Conservation (phyloP, 495 filamentous ascomycete genomes). For the Podospora didyma region DNA sequence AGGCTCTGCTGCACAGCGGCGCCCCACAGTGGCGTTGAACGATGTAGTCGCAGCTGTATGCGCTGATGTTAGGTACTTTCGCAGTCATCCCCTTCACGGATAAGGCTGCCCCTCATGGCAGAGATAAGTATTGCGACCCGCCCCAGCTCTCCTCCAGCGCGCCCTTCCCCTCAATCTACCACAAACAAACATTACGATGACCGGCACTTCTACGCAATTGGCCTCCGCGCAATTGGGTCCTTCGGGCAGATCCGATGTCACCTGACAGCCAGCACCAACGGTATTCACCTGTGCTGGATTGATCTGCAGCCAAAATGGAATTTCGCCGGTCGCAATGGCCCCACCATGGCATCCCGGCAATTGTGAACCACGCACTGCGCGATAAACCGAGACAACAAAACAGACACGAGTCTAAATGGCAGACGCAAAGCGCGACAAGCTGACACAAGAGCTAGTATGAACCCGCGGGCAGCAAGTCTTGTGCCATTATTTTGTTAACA, state of each 20-base stretch:
- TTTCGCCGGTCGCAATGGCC: not conserved
- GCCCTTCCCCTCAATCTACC: slow-evolving; percentile 1
- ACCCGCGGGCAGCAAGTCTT: not conserved
- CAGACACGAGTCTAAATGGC: not conserved
- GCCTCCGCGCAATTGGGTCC: not conserved
- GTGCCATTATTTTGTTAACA: not conserved
- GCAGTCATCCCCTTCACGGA: not conserved
- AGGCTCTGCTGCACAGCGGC: too few species aligned
- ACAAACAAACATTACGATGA: not conserved
- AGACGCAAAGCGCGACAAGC: slow-evolving; percentile 2
- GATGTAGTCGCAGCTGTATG: too few species aligned
- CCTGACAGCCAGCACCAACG: not conserved
- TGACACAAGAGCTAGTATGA: slow-evolving; percentile 1
- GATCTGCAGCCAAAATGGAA: not conserved
- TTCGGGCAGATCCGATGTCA: not conserved
- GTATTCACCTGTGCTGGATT: not conserved
- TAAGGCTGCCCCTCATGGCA: slow-evolving; percentile 5
- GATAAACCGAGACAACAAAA: not conserved
- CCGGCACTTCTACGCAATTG: too few species aligned
- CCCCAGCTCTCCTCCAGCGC: not conserved
- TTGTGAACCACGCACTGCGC: not conserved
- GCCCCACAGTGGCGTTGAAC: too few species aligned
- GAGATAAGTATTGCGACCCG: not conserved
- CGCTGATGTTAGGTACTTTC: not conserved
- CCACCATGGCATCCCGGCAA: not conserved